phyloP scores from a whole-genome alignment of 208 protist genomes.

The Leishmania gerbilli region DNA sequence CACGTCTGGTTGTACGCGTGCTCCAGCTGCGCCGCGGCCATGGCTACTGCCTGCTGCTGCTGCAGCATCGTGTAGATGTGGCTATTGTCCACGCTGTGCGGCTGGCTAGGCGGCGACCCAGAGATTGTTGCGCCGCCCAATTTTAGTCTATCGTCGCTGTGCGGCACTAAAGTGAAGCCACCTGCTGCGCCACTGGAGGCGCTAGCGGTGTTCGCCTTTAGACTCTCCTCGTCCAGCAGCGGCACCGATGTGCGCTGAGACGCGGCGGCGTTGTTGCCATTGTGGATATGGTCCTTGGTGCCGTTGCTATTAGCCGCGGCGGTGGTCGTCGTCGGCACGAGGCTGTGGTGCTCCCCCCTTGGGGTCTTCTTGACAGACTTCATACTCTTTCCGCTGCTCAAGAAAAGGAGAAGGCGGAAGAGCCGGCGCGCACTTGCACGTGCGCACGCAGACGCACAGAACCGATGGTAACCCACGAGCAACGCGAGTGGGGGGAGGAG shows the following conservation, averaged over 20 bases:
- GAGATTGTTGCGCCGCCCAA: not conserved
- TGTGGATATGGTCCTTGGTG: not conserved
- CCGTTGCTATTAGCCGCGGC: not conserved
- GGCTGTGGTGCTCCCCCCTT: slow-evolving; percentile 24
- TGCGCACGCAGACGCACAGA: not conserved
- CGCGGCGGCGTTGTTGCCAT: slow-evolving; percentile 1
- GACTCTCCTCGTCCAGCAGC: slow-evolving; percentile 46
- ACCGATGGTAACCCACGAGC: not conserved
- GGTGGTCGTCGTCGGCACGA: slow-evolving; percentile 5
- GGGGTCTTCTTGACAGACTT: not conserved
- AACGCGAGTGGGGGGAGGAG: no score
- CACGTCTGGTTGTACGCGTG: slow-evolving; percentile 65
- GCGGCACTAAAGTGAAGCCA: slow-evolving; percentile 31
- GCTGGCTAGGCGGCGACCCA: slow-evolving; percentile 2
- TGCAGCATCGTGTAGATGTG: slow-evolving; percentile 38
- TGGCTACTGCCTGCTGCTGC: slow-evolving; percentile 51
- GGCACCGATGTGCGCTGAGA: slow-evolving; percentile 24
- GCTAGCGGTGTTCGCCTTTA: slow-evolving; percentile 20
- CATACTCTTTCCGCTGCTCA: not conserved
- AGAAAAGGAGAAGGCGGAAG: not conserved
- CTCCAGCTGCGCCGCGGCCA: slow-evolving; percentile 57
- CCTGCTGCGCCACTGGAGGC: not conserved
- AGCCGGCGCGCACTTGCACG: not conserved
- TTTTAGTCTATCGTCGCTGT: slow-evolving; percentile 26
- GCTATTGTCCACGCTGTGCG: slow-evolving; percentile 39